Percentiles rank a stretch among this genome's conserved stretches.
phyloP scores from a whole-genome alignment of 371 early-diverging fungal species.

The Syncephalis plumigaleata region DNA sequence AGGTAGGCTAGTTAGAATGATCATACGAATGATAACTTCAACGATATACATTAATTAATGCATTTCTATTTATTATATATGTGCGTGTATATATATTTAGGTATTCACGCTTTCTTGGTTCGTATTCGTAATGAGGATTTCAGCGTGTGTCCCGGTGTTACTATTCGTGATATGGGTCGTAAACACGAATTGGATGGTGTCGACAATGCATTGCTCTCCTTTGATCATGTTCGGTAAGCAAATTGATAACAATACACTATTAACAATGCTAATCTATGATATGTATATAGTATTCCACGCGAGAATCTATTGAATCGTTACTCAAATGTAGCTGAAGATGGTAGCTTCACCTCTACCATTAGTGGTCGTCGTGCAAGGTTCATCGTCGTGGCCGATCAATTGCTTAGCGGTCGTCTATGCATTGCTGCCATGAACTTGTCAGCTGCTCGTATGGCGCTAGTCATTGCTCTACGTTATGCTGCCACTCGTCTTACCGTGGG shows the following conservation, averaged over 20 bases:
- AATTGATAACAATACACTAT: not conserved
- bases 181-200: conserved; percentile 43
- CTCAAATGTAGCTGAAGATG: conserved; percentile 39
- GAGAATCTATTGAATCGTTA: conserved; percentile 47
- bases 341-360: conserved; percentile 28
- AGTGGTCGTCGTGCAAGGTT: conserved; percentile 31
- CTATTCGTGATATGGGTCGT: conserved; percentile 49
- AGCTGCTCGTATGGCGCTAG: conserved; percentile 27
- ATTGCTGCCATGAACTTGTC: conserved; percentile 43
- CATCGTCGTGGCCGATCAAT: conserved; percentile 51
- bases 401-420: conserved; percentile 45
- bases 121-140: conserved; percentile 44
- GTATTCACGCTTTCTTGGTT: conserved; percentile 34
- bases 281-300: conserved; percentile 17
- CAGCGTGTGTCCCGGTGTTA: conserved; percentile 28
- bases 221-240: conserved; percentile 14
- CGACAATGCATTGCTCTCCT: conserved; percentile 34
- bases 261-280: not conserved
- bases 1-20: too few relatives aligned
- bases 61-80: conserved; percentile 4
- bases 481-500: conserved; percentile 44
- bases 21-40: too few relatives aligned
- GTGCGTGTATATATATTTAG: not conserved
- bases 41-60: conserved; percentile 4
- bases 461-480: conserved; percentile 46